Percentiles rank a stretch among this genome's conserved stretches.
These are phyloP conservation scores for Trypanosoma grayi DNA, from an alignment of 208 protist species.

Conservation along the genomic window DNA sequence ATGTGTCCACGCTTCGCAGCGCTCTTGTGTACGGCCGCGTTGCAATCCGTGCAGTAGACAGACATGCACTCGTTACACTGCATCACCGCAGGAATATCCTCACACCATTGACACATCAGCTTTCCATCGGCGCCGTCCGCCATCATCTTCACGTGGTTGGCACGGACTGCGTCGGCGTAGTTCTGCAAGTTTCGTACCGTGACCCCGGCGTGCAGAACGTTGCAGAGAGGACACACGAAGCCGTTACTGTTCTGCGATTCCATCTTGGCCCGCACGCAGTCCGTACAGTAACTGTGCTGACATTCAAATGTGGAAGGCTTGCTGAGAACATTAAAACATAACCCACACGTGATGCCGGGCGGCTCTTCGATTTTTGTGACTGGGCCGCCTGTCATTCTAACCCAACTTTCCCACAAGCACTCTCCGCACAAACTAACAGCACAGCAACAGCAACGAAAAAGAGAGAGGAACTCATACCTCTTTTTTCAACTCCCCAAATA, in stretches of 20 bases:
- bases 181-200: conserved; percentile 27
- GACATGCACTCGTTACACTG: conserved; percentile 73
- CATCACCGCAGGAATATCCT: conserved; percentile 37
- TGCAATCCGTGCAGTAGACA: conserved; percentile 71
- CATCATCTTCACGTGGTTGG: conserved; percentile 43
- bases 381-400: background rate
- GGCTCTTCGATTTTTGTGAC: conserved; percentile 1
- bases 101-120: conserved; percentile 78
- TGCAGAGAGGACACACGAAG: conserved; percentile 60
- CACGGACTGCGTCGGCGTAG: conserved; percentile 41
- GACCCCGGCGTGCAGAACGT: conserved; percentile 29
- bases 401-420: background rate
- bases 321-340: conserved; percentile 69
- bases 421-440: background rate
- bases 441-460: background rate
- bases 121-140: conserved; percentile 30
- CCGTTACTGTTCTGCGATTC: conserved; percentile 31
- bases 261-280: conserved; percentile 49
- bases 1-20: conserved; percentile 63
- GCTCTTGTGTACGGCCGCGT: conserved; percentile 69
- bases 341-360: conserved; percentile 58
- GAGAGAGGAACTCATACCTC: background rate
- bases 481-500: conserved; percentile 6
- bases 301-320: conserved; percentile 58
- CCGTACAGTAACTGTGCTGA: conserved; percentile 52